Evolutionary conservation across 2,329 filamentous ascomycete species (phyloP).

Genomic region (Ceratocystis variospora): DNA sequence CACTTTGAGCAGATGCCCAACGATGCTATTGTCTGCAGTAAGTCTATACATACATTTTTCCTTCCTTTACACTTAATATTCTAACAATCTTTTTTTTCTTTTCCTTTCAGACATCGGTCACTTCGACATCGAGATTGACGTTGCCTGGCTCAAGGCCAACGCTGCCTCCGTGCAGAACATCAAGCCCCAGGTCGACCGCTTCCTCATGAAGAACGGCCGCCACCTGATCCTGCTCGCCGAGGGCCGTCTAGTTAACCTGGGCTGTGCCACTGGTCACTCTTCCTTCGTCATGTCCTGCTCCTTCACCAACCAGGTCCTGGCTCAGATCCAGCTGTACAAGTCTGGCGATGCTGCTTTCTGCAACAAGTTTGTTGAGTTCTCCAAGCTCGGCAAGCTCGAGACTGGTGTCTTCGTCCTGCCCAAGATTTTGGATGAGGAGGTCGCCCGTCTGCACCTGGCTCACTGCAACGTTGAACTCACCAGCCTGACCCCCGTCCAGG

Average conservation of each 20-base stretch:
- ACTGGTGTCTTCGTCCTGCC: slow-evolving; percentile 91
- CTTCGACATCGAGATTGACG: slow-evolving; percentile 99
- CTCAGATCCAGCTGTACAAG: slow-evolving; percentile 98
- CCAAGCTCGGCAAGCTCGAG: slow-evolving; percentile 77
- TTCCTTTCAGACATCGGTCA: slow-evolving; percentile 69
- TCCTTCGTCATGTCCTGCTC: slow-evolving; percentile 99
- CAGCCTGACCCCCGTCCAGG: slow-evolving; percentile 71
- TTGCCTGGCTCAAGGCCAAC: slow-evolving; percentile 98
- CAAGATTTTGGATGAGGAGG: slow-evolving; percentile 98
- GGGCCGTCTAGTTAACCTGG: slow-evolving; percentile 97
- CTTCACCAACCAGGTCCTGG: slow-evolving; percentile 99
- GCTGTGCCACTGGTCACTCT: slow-evolving; percentile 97
- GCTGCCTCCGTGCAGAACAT: slow-evolving; percentile 90
- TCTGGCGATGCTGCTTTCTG: slow-evolving; percentile 72
- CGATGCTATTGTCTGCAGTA: slow-evolving; percentile 97
- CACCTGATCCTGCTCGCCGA: slow-evolving; percentile 98
- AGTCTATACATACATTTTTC: slow-evolving; percentile 25
- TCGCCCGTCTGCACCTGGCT: slow-evolving; percentile 80
- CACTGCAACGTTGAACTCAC: slow-evolving; percentile 94
- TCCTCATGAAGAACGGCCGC: slow-evolving; percentile 80
- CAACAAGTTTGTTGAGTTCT: slow-evolving; percentile 93
- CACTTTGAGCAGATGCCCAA: slow-evolving; percentile 96
- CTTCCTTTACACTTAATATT: slow-evolving; percentile 7
- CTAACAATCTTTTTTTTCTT: slow-evolving; percentile 19
- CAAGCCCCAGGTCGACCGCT: slow-evolving; percentile 99